These are phyloP conservation scores for Malassezia furfur DNA, from an alignment of 1,284 basidiomycete species.

Conservation along the genomic window DNA sequence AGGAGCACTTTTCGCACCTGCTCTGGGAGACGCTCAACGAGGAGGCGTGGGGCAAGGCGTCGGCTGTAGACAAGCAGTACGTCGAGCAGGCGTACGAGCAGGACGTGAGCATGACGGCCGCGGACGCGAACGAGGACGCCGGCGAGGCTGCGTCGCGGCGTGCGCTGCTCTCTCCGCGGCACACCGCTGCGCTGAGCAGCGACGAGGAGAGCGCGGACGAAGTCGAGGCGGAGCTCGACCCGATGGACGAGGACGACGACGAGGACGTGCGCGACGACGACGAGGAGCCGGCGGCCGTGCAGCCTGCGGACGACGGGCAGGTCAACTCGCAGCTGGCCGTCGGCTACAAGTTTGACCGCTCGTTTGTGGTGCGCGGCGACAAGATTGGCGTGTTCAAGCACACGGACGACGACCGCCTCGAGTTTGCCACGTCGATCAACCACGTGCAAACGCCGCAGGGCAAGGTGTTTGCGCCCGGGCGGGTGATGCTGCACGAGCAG, in stretches of 20 bases:
- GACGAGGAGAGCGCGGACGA: conserved; percentile 28
- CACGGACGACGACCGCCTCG: conserved; percentile 64
- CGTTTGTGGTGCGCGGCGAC: conserved; percentile 88
- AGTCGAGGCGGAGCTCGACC: conserved; percentile 20
- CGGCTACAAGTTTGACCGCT: conserved; percentile 90
- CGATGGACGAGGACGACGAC: conserved; percentile 48
- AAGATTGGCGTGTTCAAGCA: conserved; percentile 96
- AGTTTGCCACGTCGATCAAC: conserved; percentile 80
- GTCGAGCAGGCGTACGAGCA: conserved; percentile 57
- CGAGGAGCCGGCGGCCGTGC: conserved; percentile 47
- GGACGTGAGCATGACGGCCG: conserved; percentile 68
- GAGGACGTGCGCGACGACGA: conserved; percentile 57
- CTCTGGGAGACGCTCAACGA: conserved; percentile 77
- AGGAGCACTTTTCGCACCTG: conserved; percentile 61
- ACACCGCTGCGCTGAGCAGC: conserved; percentile 13
- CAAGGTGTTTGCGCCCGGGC: conserved; percentile 72
- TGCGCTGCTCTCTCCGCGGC: conserved; percentile 15
- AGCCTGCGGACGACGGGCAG: conserved; percentile 18
- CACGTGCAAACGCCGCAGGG: conserved; percentile 72
- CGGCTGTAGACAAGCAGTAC: conserved; percentile 56
- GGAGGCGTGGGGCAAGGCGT: conserved; percentile 61
- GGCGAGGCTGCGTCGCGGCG: background rate
- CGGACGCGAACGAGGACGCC: conserved; percentile 23
- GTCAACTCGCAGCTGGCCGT: conserved; percentile 80
- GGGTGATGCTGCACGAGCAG: conserved; percentile 94